Conservation (phyloP, 2,329 filamentous ascomycete species). For the Colletotrichum liriopes region DNA sequence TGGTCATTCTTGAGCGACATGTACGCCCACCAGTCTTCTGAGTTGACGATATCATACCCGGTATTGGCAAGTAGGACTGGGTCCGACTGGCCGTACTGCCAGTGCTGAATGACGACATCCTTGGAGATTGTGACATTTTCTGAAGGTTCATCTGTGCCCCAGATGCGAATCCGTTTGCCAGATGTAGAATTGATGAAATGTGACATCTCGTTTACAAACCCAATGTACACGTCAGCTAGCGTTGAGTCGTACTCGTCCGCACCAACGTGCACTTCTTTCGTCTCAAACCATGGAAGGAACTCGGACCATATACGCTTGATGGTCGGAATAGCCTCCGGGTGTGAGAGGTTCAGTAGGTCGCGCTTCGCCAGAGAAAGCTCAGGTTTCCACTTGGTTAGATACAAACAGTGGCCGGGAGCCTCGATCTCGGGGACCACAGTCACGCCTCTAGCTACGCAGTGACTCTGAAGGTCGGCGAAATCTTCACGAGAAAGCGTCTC, state of each 20-base stretch:
- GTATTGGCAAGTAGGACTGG: conserved; percentile 56
- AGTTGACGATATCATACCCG: conserved; percentile 61
- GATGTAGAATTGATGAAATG: conserved; percentile 55
- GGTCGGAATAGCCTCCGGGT: conserved; percentile 66
- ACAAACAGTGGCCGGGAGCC: conserved; percentile 67
- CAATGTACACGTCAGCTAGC: conserved; percentile 63
- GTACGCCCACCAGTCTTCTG: conserved; percentile 68
- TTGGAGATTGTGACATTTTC: conserved; percentile 55
- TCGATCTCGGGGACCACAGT: conserved; percentile 71
- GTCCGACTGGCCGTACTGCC: conserved; percentile 58
- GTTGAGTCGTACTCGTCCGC: conserved; percentile 66
- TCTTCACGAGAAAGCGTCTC: conserved; percentile 50
- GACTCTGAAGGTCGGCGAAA: conserved; percentile 64
- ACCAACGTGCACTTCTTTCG: conserved; percentile 68
- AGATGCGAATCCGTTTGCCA: conserved; percentile 64
- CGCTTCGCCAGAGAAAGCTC: conserved; percentile 62
- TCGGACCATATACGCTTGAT: conserved; percentile 66
- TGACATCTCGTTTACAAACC: conserved; percentile 67
- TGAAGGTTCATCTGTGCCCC: conserved; percentile 64
- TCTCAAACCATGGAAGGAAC: conserved; percentile 69
- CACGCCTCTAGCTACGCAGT: conserved; percentile 66
- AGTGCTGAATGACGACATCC: conserved; percentile 62
- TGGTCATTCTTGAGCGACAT: conserved; percentile 69
- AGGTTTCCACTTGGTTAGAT: conserved; percentile 70
- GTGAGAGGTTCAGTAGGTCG: conserved; percentile 66